Evolutionary conservation across 192 early-diverging fungal species (phyloP).

Genomic region (Gigaspora rosea): DNA sequence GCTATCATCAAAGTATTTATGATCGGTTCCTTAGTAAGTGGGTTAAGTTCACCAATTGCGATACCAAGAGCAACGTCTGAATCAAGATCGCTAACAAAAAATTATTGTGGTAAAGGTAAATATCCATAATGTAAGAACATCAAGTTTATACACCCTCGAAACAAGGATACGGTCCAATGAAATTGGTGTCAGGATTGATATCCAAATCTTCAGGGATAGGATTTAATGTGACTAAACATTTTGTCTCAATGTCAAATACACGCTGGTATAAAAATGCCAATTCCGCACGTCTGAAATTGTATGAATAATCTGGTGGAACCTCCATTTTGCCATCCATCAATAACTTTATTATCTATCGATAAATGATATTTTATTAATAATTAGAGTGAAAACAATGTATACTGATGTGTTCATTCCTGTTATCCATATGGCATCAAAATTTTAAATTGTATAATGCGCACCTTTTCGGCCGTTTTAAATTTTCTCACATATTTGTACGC

Average conservation of each 20-base stretch:
- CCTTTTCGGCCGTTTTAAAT: constrained; percentile 47
- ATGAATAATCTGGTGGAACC: constrained; percentile 68
- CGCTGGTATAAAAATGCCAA: constrained; percentile 87
- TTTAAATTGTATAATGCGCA: constrained; percentile 34
- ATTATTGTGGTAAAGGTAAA: neutral
- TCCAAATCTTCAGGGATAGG: constrained; percentile 48
- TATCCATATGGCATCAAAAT: neutral
- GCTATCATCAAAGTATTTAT: neutral
- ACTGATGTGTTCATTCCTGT: no score
- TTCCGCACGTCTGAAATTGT: constrained; percentile 73
- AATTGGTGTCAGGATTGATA: constrained; percentile 46
- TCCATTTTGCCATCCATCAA: constrained; percentile 42
- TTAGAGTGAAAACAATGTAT: neutral
- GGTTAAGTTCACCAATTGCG: constrained; percentile 64
- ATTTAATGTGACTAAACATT: constrained; percentile 59
- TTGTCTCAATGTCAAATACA: constrained; percentile 74
- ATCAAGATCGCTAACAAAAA: constrained; percentile 48
- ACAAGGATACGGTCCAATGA: constrained; percentile 57
- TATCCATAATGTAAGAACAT: neutral
- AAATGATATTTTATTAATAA: neutral
- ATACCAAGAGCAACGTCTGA: constrained; percentile 54
- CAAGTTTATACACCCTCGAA: no score
- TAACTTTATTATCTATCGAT: constrained; percentile 30
- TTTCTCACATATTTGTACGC: constrained; percentile 60
- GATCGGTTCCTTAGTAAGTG: constrained; percentile 57